Evolutionary conservation across 352 stramenopile species (phyloP).

Genomic region (Phytophthora podocarpi): DNA sequence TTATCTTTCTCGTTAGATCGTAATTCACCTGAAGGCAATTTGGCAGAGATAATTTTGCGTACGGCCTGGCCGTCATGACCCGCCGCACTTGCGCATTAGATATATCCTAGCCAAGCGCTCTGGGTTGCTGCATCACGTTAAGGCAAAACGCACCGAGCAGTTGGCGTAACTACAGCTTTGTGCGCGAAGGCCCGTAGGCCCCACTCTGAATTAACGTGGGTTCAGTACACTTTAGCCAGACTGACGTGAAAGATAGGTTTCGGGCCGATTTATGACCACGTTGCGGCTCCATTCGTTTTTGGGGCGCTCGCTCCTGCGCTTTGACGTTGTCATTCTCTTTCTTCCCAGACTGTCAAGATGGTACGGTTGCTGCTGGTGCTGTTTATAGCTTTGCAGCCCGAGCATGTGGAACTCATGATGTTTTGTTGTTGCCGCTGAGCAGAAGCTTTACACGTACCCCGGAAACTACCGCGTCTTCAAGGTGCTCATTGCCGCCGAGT

Average conservation of each 20-base stretch:
- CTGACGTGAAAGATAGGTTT: too few species aligned
- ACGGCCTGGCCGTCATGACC: too few species aligned
- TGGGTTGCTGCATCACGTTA: too few species aligned
- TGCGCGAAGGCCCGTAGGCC: too few species aligned
- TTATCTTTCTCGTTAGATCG: too few species aligned
- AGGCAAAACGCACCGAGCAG: too few species aligned
- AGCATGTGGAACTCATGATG: background rate
- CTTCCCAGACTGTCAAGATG: conserved; percentile 1
- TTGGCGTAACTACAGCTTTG: too few species aligned
- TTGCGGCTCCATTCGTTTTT: conserved; percentile 13
- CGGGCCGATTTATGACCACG: too few species aligned
- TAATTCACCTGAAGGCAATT: too few species aligned
- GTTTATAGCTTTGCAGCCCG: background rate
- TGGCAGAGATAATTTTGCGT: too few species aligned
- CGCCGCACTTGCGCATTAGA: too few species aligned
- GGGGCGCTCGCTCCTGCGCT: background rate
- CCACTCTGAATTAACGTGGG: conserved; percentile 12
- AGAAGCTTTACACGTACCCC: conserved; percentile 90
- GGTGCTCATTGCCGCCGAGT: conserved; percentile 94
- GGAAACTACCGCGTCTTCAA: conserved; percentile 95
- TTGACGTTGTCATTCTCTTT: background rate
- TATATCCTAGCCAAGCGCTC: too few species aligned
- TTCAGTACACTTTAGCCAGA: conserved; percentile 11
- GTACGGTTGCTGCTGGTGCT: background rate
- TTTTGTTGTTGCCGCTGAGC: conserved; percentile 8